Evolutionary conservation across 192 early-diverging fungal genomes (phyloP).

Genomic region (Chytriomyces sp.): DNA sequence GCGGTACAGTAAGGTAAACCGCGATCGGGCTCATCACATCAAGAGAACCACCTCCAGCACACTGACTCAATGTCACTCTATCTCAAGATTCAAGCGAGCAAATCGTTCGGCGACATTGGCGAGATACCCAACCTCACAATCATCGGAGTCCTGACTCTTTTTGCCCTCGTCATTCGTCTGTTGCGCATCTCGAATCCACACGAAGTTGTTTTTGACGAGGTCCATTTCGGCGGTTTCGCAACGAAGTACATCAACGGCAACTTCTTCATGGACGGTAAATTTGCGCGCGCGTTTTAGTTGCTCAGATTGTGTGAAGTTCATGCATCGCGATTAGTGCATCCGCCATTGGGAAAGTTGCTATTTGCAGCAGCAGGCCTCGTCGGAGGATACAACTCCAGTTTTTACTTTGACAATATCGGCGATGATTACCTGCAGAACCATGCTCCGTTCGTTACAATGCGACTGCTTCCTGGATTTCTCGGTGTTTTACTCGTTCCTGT

Average conservation of each 20-base stretch:
- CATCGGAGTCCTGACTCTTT: conserved; percentile 38
- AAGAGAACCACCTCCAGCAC: background rate
- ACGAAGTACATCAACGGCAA: conserved; percentile 55
- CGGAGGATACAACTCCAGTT: conserved; percentile 57
- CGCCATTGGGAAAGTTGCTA: conserved; percentile 56
- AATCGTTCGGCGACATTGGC: conserved; percentile 33
- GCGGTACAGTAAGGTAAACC: conserved; percentile 4
- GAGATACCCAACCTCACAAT: conserved; percentile 41
- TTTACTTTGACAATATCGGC: conserved; percentile 77
- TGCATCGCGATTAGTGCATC: conserved; percentile 55
- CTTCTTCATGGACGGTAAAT: conserved; percentile 44
- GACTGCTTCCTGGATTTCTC: conserved; percentile 79
- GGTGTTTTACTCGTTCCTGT: conserved; percentile 75
- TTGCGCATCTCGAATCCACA: conserved; percentile 50
- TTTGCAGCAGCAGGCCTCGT: conserved; percentile 53
- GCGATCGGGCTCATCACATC: background rate
- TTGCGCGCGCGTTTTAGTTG: background rate
- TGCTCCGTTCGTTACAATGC: conserved; percentile 88
- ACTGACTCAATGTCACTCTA: background rate
- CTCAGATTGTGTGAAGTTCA: conserved; percentile 48
- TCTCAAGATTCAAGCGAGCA: background rate
- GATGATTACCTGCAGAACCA: conserved; percentile 80
- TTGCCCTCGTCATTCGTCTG: conserved; percentile 48
- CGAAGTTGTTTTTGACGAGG: conserved; percentile 59
- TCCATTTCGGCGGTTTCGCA: conserved; percentile 54